Percentiles rank a stretch among this genome's conserved stretches.
Conservation (phyloP, 768 basidiomycete genomes). For the Dendrothele bispora region DNA sequence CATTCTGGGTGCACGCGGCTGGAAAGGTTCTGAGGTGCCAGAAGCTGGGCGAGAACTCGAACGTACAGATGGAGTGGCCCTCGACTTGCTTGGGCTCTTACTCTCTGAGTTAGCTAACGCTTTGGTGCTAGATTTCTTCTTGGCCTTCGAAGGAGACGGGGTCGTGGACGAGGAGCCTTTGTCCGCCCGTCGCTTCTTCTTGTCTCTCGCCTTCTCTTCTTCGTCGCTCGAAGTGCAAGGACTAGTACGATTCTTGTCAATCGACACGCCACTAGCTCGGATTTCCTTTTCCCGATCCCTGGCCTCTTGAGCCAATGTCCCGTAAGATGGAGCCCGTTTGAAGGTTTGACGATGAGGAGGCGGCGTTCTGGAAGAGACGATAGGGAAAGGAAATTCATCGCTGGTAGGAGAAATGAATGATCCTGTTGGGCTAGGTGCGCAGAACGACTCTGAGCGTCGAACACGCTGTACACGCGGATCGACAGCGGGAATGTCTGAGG, state of each 20-base stretch:
- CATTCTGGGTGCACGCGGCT: conserved; percentile 18
- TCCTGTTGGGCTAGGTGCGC: too few relatives aligned
- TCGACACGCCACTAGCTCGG: conserved; percentile 5
- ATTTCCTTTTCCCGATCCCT: conserved; percentile 9
- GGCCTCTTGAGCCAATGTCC: conserved; percentile 34
- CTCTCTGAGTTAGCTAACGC: conserved; percentile 6
- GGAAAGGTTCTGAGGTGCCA: conserved; percentile 6
- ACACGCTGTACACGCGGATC: conserved; percentile 55
- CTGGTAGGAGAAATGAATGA: conserved; percentile 28
- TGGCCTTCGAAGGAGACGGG: conserved; percentile 1
- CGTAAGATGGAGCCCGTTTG: conserved; percentile 66
- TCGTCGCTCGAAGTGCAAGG: conserved; percentile 68
- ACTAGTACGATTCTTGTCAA: conserved; percentile 23
- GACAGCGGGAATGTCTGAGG: conserved; percentile 24
- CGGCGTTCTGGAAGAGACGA: conserved; percentile 15
- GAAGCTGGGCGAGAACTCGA: background rate
- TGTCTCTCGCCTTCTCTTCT: conserved; percentile 65
- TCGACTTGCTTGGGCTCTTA: conserved; percentile 11
- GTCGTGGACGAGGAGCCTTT: conserved; percentile 6
- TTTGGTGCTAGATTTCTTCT: conserved; percentile 8
- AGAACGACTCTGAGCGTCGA: conserved; percentile 50
- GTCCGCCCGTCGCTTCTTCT: conserved; percentile 18
- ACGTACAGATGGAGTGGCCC: conserved; percentile 17
- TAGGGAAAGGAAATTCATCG: conserved; percentile 21
- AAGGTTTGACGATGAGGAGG: conserved; percentile 16